Conservation (phyloP, 495 filamentous ascomycete species). For the Neurospora sublineolata region DNA sequence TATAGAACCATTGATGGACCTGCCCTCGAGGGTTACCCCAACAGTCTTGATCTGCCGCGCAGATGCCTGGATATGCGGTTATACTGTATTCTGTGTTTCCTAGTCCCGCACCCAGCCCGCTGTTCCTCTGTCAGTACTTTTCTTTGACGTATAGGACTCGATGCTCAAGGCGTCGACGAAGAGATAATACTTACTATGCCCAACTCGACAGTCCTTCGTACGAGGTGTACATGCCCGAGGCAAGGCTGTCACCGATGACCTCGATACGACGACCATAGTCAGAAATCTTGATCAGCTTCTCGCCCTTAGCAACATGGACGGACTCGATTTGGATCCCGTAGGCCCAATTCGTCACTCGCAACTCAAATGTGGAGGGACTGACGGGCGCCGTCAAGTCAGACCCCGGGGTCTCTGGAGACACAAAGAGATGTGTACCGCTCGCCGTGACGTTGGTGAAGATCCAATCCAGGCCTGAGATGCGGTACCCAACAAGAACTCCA, state of each 20-base stretch:
- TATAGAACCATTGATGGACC: constrained; percentile 55
- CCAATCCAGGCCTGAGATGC: constrained; percentile 54
- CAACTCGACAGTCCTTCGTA: constrained; percentile 53
- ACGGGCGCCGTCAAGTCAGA: constrained; percentile 28
- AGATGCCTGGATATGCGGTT: constrained; percentile 53
- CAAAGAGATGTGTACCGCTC: constrained; percentile 48
- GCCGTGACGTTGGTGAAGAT: constrained; percentile 56
- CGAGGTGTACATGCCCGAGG: constrained; percentile 49
- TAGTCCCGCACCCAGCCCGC: constrained; percentile 44
- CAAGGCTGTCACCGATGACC: constrained; percentile 52
- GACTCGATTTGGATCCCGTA: constrained; percentile 49
- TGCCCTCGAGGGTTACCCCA: constrained; percentile 46
- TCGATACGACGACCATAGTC: constrained; percentile 46
- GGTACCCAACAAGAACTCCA: constrained; percentile 49
- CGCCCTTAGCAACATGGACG: constrained; percentile 40
- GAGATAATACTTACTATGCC: constrained; percentile 29
- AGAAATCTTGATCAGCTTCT: constrained; percentile 40
- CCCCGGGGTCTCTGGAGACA: constrained; percentile 32
- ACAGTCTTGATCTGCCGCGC: constrained; percentile 46
- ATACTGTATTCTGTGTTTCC: constrained; percentile 54
- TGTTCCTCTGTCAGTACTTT: constrained; percentile 1
- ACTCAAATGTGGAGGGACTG: constrained; percentile 38
- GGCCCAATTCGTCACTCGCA: constrained; percentile 56
- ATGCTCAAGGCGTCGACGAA: neutral
- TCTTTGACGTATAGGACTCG: neutral